Evolutionary conservation across 73 alveolate species (phyloP).

Genomic region (Tetrahymena elliotti): DNA sequence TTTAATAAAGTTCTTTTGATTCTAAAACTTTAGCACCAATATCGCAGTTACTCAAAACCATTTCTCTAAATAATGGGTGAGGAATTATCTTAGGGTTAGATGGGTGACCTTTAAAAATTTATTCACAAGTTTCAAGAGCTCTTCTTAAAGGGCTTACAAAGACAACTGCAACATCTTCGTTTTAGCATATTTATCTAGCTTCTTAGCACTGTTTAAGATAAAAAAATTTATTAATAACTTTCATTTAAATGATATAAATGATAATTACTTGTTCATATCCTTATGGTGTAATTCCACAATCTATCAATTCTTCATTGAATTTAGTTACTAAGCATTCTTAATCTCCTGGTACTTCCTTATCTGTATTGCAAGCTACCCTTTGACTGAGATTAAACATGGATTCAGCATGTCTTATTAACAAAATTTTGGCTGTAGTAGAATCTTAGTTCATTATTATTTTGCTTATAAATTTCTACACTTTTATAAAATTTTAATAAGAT

Average conservation of each 20-base stretch:
- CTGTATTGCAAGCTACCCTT: conserved; percentile 41
- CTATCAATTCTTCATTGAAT: conserved; percentile 25
- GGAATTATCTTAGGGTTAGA: conserved; percentile 58
- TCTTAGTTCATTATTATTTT: background rate
- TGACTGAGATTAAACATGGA: conserved; percentile 46
- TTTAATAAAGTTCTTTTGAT: background rate
- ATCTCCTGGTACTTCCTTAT: conserved; percentile 21
- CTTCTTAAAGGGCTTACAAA: conserved; percentile 87
- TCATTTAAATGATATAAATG: background rate
- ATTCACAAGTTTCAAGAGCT: conserved; percentile 77
- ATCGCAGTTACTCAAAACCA: conserved; percentile 45
- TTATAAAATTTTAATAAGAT: background rate
- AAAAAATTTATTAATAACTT: background rate
- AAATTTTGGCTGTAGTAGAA: background rate
- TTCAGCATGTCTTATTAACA: conserved; percentile 63
- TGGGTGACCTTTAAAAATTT: conserved; percentile 65
- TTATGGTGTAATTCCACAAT: conserved; percentile 32
- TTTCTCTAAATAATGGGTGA: conserved; percentile 70
- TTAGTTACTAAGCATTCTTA: conserved; percentile 15
- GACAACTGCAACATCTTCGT: conserved; percentile 57
- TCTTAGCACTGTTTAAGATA: background rate
- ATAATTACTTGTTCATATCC: conserved; percentile 48
- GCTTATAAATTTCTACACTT: background rate
- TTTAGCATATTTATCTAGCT: background rate
- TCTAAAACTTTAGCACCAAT: conserved; percentile 6